A percentile compares a stretch with the other conserved stretches of the same genome.
Conservation (phyloP, 371 early-diverging fungal species). For the Mortierella sp. region DNA sequence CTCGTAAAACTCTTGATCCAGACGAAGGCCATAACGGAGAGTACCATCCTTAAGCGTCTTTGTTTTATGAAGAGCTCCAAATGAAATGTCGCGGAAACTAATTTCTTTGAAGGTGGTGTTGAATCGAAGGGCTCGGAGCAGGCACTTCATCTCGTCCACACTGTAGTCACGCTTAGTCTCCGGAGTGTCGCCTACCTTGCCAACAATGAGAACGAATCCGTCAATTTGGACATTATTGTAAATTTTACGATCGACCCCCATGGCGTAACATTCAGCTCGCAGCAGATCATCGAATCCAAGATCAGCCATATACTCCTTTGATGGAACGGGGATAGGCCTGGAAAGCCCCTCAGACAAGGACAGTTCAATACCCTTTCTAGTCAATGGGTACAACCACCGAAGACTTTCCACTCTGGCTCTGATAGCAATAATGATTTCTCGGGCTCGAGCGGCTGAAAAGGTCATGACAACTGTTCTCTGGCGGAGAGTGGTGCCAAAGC, state of each 20-base stretch:
- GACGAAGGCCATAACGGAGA: slow-evolving; percentile 50
- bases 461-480: slow-evolving; percentile 52
- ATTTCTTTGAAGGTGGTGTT: slow-evolving; percentile 56
- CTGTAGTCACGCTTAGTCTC: slow-evolving; percentile 36
- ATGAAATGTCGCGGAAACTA: slow-evolving; percentile 42
- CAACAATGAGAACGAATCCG: slow-evolving; percentile 28
- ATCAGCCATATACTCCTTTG: slow-evolving; percentile 44
- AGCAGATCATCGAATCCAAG: slow-evolving; percentile 54
- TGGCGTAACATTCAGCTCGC: slow-evolving; percentile 42
- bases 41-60: slow-evolving; percentile 52
- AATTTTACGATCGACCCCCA: slow-evolving; percentile 40
- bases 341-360: slow-evolving; percentile 32
- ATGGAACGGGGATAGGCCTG: slow-evolving; percentile 44
- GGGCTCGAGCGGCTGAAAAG: slow-evolving; percentile 44
- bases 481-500: slow-evolving; percentile 51
- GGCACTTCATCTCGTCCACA: slow-evolving; percentile 53
- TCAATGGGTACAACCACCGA: slow-evolving; percentile 49
- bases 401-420: slow-evolving; percentile 49
- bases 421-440: slow-evolving; percentile 51
- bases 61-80: slow-evolving; percentile 33
- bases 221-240: slow-evolving; percentile 31
- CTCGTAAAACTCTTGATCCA: slow-evolving; percentile 55
- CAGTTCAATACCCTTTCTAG: slow-evolving; percentile 48
- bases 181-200: slow-evolving; percentile 27
- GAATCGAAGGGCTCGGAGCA: slow-evolving; percentile 48